phyloP scores from a whole-genome alignment of 306 rosid genomes.

The Dalbergia cultrata region DNA sequence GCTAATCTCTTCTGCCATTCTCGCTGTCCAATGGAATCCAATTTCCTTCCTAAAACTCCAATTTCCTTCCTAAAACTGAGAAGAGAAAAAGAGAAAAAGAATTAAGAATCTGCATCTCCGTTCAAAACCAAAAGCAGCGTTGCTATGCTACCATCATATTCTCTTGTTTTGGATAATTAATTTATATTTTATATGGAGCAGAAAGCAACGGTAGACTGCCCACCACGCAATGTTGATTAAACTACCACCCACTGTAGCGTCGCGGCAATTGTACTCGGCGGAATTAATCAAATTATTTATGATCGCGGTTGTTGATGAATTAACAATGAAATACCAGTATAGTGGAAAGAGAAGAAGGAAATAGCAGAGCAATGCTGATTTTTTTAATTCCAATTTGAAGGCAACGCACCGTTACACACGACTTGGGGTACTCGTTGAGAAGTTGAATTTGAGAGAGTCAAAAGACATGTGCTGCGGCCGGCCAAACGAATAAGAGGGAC shows the following conservation, averaged over 20 bases:
- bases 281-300: neutral
- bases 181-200: neutral
- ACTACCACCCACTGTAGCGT: neutral
- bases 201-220: constrained; percentile 28
- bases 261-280: neutral
- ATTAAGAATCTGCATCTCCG: neutral
- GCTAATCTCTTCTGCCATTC: constrained; percentile 73
- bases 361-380: too few species aligned
- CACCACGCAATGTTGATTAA: constrained; percentile 18
- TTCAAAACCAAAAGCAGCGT: neutral
- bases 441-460: neutral
- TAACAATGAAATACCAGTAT: neutral
- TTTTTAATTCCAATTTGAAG: neutral
- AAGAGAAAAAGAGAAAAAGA: neutral
- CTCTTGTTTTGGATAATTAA: neutral
- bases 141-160: neutral
- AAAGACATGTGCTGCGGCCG: neutral
- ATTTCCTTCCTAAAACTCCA: constrained; percentile 48
- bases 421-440: too few species aligned
- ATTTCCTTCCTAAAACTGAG: constrained; percentile 43
- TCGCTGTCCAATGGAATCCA: constrained; percentile 44
- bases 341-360: neutral
- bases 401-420: neutral
- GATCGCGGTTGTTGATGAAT: neutral
- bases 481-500: neutral